Percentiles rank a stretch among this genome's conserved stretches.
phyloP scores from a whole-genome alignment of 306 rosid species.

The Corylus avellana region DNA sequence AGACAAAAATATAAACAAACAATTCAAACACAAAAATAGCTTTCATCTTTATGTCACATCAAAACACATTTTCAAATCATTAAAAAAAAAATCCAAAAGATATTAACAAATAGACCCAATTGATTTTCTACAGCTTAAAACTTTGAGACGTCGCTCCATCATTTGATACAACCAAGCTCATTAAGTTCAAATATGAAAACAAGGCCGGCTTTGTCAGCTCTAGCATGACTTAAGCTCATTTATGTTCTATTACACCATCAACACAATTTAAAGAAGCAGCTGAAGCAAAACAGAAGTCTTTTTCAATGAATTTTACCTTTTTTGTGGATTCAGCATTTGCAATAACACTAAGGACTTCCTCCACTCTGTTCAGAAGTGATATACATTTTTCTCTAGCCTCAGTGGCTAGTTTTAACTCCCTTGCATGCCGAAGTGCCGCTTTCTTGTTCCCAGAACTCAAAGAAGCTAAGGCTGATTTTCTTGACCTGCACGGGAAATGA shows the following conservation, averaged over 20 bases:
- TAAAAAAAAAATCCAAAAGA: too few species aligned
- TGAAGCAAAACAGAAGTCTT: neutral
- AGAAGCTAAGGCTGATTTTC: slow-evolving; percentile 69
- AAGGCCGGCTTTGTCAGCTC: neutral
- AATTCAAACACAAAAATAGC: too few species aligned
- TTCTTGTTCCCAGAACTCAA: slow-evolving; percentile 74
- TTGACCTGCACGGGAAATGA: slow-evolving; percentile 51
- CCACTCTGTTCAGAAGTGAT: slow-evolving; percentile 77
- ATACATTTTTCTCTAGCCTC: slow-evolving; percentile 76
- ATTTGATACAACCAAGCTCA: slow-evolving; percentile 9
- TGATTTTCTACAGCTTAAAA: slow-evolving; percentile 17
- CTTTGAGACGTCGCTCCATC: neutral
- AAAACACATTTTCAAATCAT: too few species aligned
- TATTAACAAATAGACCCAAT: too few species aligned
- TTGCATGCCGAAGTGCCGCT: slow-evolving; percentile 72
- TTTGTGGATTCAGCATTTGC: slow-evolving; percentile 79
- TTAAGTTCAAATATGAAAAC: neutral
- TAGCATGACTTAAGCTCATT: neutral
- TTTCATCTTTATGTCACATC: too few species aligned
- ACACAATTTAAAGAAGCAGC: neutral
- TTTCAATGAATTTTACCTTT: slow-evolving; percentile 46
- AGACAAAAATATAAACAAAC: too few species aligned
- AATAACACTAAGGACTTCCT: slow-evolving; percentile 68
- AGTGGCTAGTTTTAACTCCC: slow-evolving; percentile 66
- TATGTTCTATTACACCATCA: neutral